phyloP scores from a whole-genome alignment of 345 rosid species.

The Camelina hispida region DNA sequence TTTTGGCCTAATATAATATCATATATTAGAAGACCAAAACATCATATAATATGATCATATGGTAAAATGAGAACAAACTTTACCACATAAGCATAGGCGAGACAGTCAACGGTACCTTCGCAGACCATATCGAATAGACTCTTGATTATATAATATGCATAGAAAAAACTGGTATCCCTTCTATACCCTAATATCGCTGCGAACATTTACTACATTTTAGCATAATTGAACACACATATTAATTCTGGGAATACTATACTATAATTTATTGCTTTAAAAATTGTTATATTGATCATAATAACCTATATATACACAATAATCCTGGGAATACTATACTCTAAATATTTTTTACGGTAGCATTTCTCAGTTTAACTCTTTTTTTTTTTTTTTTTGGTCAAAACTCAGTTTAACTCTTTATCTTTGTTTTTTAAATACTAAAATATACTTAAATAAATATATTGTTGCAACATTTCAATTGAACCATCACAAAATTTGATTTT shows the following conservation, averaged over 20 bases:
- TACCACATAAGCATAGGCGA: constrained; percentile 89
- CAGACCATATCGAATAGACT: constrained; percentile 66
- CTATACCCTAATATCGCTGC: constrained; percentile 81
- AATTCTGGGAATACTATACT: not conserved
- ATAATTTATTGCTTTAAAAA: not conserved
- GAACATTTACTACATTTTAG: constrained; percentile 21
- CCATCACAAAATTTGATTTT: no score
- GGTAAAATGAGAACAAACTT: not conserved
- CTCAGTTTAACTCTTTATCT: no score
- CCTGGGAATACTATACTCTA: no score
- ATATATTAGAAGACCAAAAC: not conserved
- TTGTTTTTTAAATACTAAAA: no score
- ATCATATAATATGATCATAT: not conserved
- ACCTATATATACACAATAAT: no score
- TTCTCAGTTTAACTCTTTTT: no score
- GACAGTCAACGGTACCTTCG: constrained; percentile 64
- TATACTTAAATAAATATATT: no score
- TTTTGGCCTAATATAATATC: constrained; percentile 68
- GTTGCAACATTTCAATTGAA: no score
- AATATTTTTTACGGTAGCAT: no score
- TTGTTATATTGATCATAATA: not conserved
- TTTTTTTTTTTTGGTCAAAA: no score
- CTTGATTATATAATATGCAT: constrained; percentile 63
- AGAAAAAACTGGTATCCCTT: constrained; percentile 67
- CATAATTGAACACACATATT: not conserved